Evolutionary conservation across 2,329 filamentous ascomycete genomes (phyloP), one percentile per base, ranked within the genome.

Genomic region (Immersiporthe knoxdaviesiana): DNA sequence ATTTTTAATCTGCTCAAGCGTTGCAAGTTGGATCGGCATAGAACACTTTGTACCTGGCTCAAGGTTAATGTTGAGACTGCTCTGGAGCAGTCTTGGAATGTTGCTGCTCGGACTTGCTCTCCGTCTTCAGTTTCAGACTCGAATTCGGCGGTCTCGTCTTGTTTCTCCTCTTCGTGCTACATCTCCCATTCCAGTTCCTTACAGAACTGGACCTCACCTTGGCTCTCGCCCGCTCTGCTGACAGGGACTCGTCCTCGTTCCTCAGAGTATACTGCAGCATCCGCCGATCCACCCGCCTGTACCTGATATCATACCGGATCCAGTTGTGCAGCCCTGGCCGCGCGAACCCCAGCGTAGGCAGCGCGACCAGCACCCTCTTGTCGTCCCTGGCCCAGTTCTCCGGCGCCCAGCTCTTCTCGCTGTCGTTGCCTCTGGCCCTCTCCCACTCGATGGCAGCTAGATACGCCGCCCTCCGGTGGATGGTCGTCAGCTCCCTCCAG

Each of bases 321-420:
- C 83, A 86, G 37, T 82, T 73, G 58, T 84, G 80, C 30, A 86
- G 70, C 0, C 81, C 80, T 0, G 84, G 84, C 10, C 86, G 70
- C 1, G 81, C 76, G 5, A 87, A 75, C 0, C 82, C 83, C 58
- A 89, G 75, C 30, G 84, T 86, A 3, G 87, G 86, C 69, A 89
- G 78, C 32, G 84, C 85, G 16, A 89, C 71, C 67, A 89, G 74
- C 54, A 80, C 81, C 73, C 81, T 72, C 27, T 77, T 76, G 16
- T 70, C 44, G 21, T 44, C 47, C 44, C 59, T 35, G 56, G 50
- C 16, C 66, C 30, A 3, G 32, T 24, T 27, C 39, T 44, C 27
- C 16, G 35, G 32, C 12, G 8, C 32, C 41, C 35, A 24, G 11
- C 27, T 18, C 59, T 41, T 61, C 59, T 41, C 65, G 18, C n/a